A percentile compares a stretch with the other conserved stretches of the same genome.
Evolutionary conservation across 805 yeast species (phyloP).

Genomic region (Clavispora vitiphila): DNA sequence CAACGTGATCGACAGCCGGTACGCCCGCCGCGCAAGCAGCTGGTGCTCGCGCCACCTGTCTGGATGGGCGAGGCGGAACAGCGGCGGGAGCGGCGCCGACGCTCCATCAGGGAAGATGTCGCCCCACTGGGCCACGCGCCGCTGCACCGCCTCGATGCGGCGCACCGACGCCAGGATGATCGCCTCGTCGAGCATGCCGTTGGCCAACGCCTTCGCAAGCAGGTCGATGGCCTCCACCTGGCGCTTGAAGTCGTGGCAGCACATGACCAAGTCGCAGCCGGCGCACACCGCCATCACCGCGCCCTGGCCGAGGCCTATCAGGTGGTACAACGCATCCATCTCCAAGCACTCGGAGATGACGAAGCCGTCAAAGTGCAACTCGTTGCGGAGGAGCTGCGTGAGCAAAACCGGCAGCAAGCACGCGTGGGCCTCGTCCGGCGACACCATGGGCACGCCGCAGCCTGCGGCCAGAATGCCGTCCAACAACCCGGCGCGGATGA

Average conservation of each 20-base stretch:
- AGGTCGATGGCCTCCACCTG: slow-evolving; percentile 53
- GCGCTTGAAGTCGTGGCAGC: slow-evolving; percentile 50
- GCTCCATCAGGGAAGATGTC: slow-evolving; percentile 36
- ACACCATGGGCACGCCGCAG: slow-evolving; percentile 57
- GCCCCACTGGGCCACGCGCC: slow-evolving; percentile 40
- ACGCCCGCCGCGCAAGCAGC: slow-evolving; percentile 40
- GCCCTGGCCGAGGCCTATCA: slow-evolving; percentile 65
- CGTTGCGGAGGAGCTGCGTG: slow-evolving; percentile 45
- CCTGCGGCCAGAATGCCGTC: slow-evolving; percentile 61
- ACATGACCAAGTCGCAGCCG: slow-evolving; percentile 60
- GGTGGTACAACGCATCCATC: slow-evolving; percentile 57
- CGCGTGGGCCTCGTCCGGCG: slow-evolving; percentile 59
- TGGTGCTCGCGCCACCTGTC: slow-evolving; percentile 40
- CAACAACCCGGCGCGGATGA: slow-evolving; percentile 40
- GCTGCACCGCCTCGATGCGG: slow-evolving; percentile 42
- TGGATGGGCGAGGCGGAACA: slow-evolving; percentile 25
- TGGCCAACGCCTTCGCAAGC: slow-evolving; percentile 31
- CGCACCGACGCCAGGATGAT: slow-evolving; percentile 33
- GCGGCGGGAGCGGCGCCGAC: slow-evolving; percentile 13
- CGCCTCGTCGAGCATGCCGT: slow-evolving; percentile 41
- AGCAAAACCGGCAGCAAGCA: slow-evolving; percentile 53
- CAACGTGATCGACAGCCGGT: slow-evolving; percentile 47
- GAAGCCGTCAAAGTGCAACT: slow-evolving; percentile 50
- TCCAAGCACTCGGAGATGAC: slow-evolving; percentile 58
- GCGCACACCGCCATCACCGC: slow-evolving; percentile 58